Conservation (phyloP, 768 basidiomycete genomes). For the Kwoniella bestiolae region DNA sequence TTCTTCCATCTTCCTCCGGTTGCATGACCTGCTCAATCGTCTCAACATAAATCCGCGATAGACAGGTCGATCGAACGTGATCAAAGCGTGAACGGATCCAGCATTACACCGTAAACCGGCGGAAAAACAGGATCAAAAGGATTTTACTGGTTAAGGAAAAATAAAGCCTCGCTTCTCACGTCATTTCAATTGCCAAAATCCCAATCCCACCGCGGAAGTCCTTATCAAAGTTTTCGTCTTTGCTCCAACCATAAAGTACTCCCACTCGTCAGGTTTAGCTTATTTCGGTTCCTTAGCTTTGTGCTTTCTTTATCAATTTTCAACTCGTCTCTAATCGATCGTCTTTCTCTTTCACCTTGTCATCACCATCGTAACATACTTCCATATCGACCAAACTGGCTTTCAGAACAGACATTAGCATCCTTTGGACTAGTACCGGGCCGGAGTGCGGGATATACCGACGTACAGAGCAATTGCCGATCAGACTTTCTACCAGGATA, state of each 20-base stretch:
- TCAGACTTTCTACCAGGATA: neutral
- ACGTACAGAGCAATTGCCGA: neutral
- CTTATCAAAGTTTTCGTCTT: neutral
- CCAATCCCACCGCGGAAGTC: neutral
- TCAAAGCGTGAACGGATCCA: neutral
- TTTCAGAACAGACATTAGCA: neutral
- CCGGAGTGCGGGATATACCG: neutral
- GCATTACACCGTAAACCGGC: neutral
- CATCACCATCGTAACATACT: neutral
- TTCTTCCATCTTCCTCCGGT: neutral
- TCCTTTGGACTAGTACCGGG: neutral
- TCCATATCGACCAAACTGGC: no score
- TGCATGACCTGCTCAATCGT: no score
- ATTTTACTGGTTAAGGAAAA: conserved; percentile 12
- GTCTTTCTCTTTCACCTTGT: neutral
- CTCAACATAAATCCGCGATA: no score
- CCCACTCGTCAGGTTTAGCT: no score
- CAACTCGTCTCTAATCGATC: neutral
- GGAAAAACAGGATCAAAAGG: conserved; percentile 9
- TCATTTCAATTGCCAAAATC: neutral
- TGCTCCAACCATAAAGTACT: conserved; percentile 12
- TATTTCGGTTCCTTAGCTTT: neutral
- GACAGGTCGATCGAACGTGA: neutral
- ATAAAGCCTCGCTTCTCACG: conserved; percentile 10
- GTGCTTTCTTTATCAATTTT: neutral